Conservation (phyloP, 1,284 basidiomycete genomes). For the Cryptococcus neoformans region DNA sequence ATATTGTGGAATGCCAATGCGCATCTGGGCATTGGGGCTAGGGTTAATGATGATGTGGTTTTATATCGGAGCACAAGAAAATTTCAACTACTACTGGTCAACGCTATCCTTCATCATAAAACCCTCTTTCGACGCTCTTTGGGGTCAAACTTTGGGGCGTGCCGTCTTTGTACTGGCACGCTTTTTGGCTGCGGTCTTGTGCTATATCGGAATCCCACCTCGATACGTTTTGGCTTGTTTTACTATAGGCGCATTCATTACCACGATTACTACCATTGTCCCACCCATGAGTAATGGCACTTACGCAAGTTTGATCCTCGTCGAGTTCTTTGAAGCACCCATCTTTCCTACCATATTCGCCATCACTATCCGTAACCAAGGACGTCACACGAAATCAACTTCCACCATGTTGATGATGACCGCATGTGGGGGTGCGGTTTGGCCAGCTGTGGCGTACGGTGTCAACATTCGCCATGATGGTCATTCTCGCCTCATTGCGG, state of each 20-base stretch:
- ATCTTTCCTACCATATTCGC: constrained; percentile 47
- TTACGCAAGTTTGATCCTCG: constrained; percentile 29
- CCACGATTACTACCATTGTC: constrained; percentile 28
- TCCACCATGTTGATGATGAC: constrained; percentile 32
- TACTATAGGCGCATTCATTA: constrained; percentile 33
- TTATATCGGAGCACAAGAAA: constrained; percentile 46
- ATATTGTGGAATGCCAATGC: constrained; percentile 18
- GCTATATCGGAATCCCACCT: constrained; percentile 39
- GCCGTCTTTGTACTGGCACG: constrained; percentile 36
- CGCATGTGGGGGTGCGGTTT: constrained; percentile 32
- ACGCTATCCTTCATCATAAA: constrained; percentile 15
- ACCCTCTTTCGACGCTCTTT: constrained; percentile 25
- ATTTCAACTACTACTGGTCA: constrained; percentile 36
- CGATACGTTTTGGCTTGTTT: constrained; percentile 34
- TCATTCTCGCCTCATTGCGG: constrained; percentile 15
- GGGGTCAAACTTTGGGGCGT: constrained; percentile 32
- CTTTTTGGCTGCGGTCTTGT: constrained; percentile 32
- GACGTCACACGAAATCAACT: constrained; percentile 36
- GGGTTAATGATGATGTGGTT: constrained; percentile 33
- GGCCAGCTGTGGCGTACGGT: constrained; percentile 34
- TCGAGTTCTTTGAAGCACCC: constrained; percentile 43
- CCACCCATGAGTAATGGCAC: constrained; percentile 19
- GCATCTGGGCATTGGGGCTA: constrained; percentile 17
- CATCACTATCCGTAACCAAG: constrained; percentile 39
- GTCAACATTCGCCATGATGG: constrained; percentile 7